Evolutionary conservation across 2,329 filamentous ascomycete species (phyloP), one percentile per base, ranked within the genome.

Genomic region (Fusarium sp.): DNA sequence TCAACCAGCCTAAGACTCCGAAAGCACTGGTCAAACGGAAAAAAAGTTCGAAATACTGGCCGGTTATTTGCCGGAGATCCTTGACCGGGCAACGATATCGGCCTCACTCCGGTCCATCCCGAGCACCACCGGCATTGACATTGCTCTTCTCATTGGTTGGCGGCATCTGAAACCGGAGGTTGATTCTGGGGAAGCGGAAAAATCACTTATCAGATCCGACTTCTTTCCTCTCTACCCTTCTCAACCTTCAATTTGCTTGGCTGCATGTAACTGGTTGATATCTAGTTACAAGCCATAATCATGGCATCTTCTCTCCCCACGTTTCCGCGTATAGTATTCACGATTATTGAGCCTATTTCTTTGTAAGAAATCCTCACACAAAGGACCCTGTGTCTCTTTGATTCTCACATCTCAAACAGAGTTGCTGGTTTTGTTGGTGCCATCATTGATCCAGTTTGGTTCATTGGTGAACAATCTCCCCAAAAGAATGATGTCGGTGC

Each of bases 301-400:
- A 91, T 91, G 89, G 82, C 88, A 13, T 84, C 89, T 28, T 84
- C 86, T 66, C 83, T 93, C 23, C 90, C 91, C 4, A 75, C 83
- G 5, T 83, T 92, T 73, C 91, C 91, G 15, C 84, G 89, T 63
- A 77, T 91, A 47, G 81, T 92, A 48, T 92, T 93, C 69, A 91
- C 89, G 29, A 77, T 92, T 55, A 75, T 92, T 41, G 91, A 93
- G 78, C 91, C 91, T 31, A 81, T 92, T 62, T 90, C 89, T 21
- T 83, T 92, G 89, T 91, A 84, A 80, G 85, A 52, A 24, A 9
- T n/a, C 33, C 75, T 28, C 26, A 26, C 18, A 43, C 16, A n/a
- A 33, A 29, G 33, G 21, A 18, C 20, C 31, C 37, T 46, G 18
- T 18, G 16, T 42, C 20, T 15, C 21, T 23, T 23, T 20, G 4